Evolutionary conservation across 2,329 filamentous ascomycete genomes (phyloP).

Genomic region (Alternaria infectoria): DNA sequence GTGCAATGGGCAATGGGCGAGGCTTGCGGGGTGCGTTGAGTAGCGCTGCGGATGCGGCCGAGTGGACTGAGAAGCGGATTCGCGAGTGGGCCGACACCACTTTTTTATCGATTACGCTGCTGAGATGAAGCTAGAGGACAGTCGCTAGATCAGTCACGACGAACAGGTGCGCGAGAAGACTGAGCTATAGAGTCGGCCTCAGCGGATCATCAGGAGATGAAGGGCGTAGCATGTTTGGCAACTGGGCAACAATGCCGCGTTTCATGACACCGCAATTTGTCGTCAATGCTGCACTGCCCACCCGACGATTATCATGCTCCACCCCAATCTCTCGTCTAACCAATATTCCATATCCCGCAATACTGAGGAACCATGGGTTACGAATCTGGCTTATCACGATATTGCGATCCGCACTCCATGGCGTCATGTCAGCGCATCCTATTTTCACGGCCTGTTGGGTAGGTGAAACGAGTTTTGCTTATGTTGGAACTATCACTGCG

Average conservation of each 20-base stretch:
- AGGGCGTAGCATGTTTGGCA: slow-evolving; percentile 15
- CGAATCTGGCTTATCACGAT: not conserved
- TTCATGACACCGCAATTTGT: slow-evolving; percentile 34
- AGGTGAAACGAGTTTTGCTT: slow-evolving; percentile 1
- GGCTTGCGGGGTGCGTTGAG: slow-evolving; percentile 36
- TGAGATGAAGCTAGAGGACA: slow-evolving; percentile 5
- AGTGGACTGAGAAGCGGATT: slow-evolving; percentile 3
- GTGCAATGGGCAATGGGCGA: slow-evolving; percentile 18
- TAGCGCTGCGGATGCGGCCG: slow-evolving; percentile 24
- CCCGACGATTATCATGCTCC: slow-evolving; percentile 7
- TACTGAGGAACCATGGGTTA: not conserved
- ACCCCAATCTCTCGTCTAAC: slow-evolving; percentile 10
- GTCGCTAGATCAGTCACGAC: not conserved
- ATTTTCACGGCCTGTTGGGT: not conserved
- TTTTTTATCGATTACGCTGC: slow-evolving; percentile 29
- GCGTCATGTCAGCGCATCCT: not conserved
- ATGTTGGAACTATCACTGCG: not conserved
- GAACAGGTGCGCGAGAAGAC: slow-evolving; percentile 1
- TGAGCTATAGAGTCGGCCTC: not conserved
- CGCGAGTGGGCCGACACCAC: slow-evolving; percentile 21
- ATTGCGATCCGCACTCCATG: slow-evolving; percentile 2
- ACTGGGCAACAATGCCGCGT: slow-evolving; percentile 22
- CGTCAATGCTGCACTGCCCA: slow-evolving; percentile 21
- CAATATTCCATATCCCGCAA: not conserved
- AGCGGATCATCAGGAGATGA: slow-evolving; percentile 24